Evolutionary conservation across 2,329 filamentous ascomycete species (phyloP), one percentile per base, ranked within the genome.

Genomic region (Tolypocladium endophyticum): DNA sequence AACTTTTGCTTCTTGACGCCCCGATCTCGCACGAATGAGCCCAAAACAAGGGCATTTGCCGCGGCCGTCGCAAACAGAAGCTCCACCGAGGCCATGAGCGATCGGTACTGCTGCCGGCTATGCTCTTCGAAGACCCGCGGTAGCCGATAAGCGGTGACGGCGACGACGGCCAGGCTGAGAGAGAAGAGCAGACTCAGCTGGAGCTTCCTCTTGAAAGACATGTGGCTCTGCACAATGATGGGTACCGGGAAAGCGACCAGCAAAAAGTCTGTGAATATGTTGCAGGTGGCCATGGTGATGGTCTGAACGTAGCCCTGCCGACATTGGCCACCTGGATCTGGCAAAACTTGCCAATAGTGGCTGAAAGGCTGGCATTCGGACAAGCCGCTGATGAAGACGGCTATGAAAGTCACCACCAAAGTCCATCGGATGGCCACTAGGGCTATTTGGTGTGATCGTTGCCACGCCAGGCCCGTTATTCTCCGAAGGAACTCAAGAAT

Each of bases 401-500:
- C 90, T 60, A 90, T 61, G 64, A 97, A 93, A 2, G 93, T 96
- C n/a, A 84, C 76, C 28, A 83, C 76, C 1, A 97, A 83, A 60
- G 90, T 88, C 70, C 85, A 84, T 61, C 91, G 85, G 63, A 97
- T 90, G 62, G 83, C 79, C 57, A 86, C 79, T 12, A 97, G 77
- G 16, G 86, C 84, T 55, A 84, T 74, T 63, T 90, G 86, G 71
- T 95, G 91, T 30, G 87, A 87, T 58, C 83, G 82, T 62, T 88
- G 86, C 89, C 92, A 97, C 60, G 90, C 89, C 54, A 87, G 85
- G 59, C 86, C 86, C 3, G 90, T 94, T 58, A 97, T 82, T 59
- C 93, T 88, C 71, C 88, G 89, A 65, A 97, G 87, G 69, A 97
- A 97, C 71, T 96, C 92, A 61, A 92, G 88, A 60, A 97, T 88